These are phyloP conservation scores for Flaveria ramosissima DNA, from an alignment of 129 eudicot genomes.

Conservation along the genomic window DNA sequence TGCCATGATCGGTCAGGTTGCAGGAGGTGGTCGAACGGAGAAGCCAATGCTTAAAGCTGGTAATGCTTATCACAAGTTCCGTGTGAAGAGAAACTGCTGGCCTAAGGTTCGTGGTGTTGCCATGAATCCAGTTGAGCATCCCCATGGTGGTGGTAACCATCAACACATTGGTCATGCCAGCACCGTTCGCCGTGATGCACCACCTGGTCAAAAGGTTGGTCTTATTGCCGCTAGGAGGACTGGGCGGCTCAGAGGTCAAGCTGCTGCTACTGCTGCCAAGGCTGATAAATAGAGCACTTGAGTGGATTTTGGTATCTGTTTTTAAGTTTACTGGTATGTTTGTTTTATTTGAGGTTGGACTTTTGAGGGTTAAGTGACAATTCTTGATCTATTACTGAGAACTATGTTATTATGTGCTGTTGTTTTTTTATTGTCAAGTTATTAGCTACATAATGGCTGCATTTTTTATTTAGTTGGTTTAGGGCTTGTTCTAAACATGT, in stretches of 20 bases:
- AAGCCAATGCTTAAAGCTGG: slow-evolving; percentile 60
- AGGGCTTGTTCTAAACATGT: neutral
- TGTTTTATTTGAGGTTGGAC: slow-evolving; percentile 20
- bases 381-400: neutral
- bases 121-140: slow-evolving; percentile 98
- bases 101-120: slow-evolving; percentile 65
- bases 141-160: slow-evolving; percentile 99
- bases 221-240: slow-evolving; percentile 62
- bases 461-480: neutral
- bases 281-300: slow-evolving; percentile 31
- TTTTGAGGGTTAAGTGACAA: slow-evolving; percentile 21
- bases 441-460: neutral
- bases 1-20: slow-evolving; percentile 71
- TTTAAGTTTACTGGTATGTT: slow-evolving; percentile 19
- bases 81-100: slow-evolving; percentile 67
- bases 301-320: slow-evolving; percentile 9
- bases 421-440: neutral
- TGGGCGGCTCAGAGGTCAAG: slow-evolving; percentile 66
- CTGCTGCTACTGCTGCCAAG: slow-evolving; percentile 79
- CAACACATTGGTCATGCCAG: slow-evolving; percentile 98
- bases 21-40: slow-evolving; percentile 94
- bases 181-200: slow-evolving; percentile 95
- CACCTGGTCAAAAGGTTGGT: slow-evolving; percentile 63
- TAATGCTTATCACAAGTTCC: slow-evolving; percentile 55
- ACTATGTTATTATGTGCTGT: neutral